Conservation (phyloP, 1,284 basidiomycete genomes). For the Mycosarcoma maydis region DNA sequence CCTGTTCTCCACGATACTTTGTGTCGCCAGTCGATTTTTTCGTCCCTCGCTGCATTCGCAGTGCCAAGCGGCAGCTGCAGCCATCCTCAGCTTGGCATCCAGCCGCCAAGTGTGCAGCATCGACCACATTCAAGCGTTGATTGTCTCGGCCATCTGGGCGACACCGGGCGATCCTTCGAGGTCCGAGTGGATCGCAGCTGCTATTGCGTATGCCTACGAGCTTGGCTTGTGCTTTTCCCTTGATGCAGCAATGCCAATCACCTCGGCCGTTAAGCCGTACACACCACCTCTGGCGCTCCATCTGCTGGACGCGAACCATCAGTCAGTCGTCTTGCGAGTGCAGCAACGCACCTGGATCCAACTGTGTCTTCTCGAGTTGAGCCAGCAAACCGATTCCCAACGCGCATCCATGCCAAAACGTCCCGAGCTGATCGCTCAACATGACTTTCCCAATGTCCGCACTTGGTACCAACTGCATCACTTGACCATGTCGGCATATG, state of each 20-base stretch:
- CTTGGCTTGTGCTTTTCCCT: slow-evolving; percentile 56
- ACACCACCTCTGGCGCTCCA: slow-evolving; percentile 13
- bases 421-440: slow-evolving; percentile 14
- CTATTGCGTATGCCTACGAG: slow-evolving; percentile 65
- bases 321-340: slow-evolving; percentile 9
- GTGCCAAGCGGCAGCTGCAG: slow-evolving; percentile 76
- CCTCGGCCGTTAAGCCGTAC: slow-evolving; percentile 20
- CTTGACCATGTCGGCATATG: slow-evolving; percentile 21
- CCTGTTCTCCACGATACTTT: slow-evolving; percentile 81
- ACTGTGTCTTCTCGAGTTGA: slow-evolving; percentile 35
- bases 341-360: slow-evolving; percentile 47
- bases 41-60: slow-evolving; percentile 75
- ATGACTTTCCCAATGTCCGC: slow-evolving; percentile 20
- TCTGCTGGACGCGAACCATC: slow-evolving; percentile 11
- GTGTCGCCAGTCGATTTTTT: slow-evolving; percentile 87
- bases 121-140: slow-evolving; percentile 83
- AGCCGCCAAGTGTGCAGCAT: slow-evolving; percentile 79
- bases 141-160: slow-evolving; percentile 84
- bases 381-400: slow-evolving; percentile 18
- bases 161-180: slow-evolving; percentile 67
- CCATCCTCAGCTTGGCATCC: slow-evolving; percentile 75
- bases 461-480: slow-evolving; percentile 28
- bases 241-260: slow-evolving; percentile 14
- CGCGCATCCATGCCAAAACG: slow-evolving; percentile 6
- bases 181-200: slow-evolving; percentile 60